These are phyloP conservation scores for Penicillium cinerascens DNA, from an alignment of 495 filamentous ascomycete genomes.

Conservation along the genomic window DNA sequence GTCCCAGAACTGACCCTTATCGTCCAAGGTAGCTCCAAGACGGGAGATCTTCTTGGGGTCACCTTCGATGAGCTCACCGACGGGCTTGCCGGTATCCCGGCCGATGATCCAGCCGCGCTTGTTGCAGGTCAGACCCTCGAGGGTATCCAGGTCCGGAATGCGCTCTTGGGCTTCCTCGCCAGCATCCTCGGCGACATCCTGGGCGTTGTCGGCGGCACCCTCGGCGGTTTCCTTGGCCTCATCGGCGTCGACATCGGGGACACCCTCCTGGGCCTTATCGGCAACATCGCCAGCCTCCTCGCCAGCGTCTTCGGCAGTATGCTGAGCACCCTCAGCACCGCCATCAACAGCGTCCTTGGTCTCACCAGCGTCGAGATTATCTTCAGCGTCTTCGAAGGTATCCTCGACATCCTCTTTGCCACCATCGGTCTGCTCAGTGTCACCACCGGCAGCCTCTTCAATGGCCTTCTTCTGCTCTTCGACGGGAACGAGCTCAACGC, in stretches of 20 bases:
- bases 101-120: slow-evolving; percentile 59
- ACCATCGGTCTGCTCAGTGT: slow-evolving; percentile 7
- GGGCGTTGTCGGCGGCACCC: slow-evolving; percentile 28
- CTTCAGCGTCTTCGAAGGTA: slow-evolving; percentile 39
- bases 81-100: slow-evolving; percentile 43
- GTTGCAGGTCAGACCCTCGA: slow-evolving; percentile 61
- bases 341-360: slow-evolving; percentile 32
- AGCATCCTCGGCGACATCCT: slow-evolving; percentile 30
- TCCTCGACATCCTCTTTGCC: slow-evolving; percentile 24
- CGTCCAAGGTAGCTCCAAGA: slow-evolving; percentile 53
- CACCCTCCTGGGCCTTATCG: slow-evolving; percentile 10
- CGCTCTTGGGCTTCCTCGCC: slow-evolving; percentile 29
- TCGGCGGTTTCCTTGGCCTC: slow-evolving; percentile 19
- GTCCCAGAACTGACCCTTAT: slow-evolving; percentile 62
- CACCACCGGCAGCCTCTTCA: slow-evolving; percentile 17
- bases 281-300: slow-evolving; percentile 15
- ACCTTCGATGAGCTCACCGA: slow-evolving; percentile 59
- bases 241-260: slow-evolving; percentile 15
- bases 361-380: slow-evolving; percentile 18
- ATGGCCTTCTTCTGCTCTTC: slow-evolving; percentile 32
- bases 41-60: slow-evolving; percentile 57
- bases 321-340: slow-evolving; percentile 30
- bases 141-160: slow-evolving; percentile 53
- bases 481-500: slow-evolving; percentile 49
- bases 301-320: slow-evolving; percentile 24